Base-by-base conservation (phyloP, 768 basidiomycete species). In the Dentipellis fragilis region DNA sequence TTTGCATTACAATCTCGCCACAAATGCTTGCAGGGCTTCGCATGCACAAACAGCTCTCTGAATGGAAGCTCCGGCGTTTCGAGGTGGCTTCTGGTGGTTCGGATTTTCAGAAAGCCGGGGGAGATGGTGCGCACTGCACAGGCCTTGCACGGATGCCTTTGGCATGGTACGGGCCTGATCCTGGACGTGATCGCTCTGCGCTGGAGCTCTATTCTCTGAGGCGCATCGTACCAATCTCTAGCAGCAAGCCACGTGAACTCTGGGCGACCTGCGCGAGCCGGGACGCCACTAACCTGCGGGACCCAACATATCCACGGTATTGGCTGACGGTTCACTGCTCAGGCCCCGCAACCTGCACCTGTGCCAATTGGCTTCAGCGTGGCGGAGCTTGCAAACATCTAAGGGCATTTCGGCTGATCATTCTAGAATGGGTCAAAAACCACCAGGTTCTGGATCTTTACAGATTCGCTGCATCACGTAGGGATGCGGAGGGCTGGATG, bases 1-100 rank as follows among this genome's bases (percentile, higher is more conserved):
- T 68, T 1, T 54, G 63, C 35, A 23, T 49, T 19, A 52, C 16
- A 62, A 65, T n/a, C 55, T 68, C 12, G n/a, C 67, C 67, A 0
- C 34, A 17, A 0, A 61, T 68, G 21, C 67, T 58, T 56, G 53
- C 37, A 6, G 53, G 47, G 16, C 61, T 54, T 17, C 57, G 55
- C 7, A 6, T 57, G 36, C 12, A n/a, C 19, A 16, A 16, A 16
- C 42, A 16, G 2, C 42, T 45, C 42, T 2, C 14, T 10, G 19
- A 16, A 14, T 45, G 42, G 42, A 45, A 45, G 42, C 11, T 12
- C 17, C 4, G 35, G 19, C 2, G 52, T 48, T 49, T 14, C 21
- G 3, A 17, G 29, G 10, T 59, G 52, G 54, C n/a, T n/a, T n/a
- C 52, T 39, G 22, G 37, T 3, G 12, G 22, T 16, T 49, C 58